Evolutionary conservation across 164 flowering plant species (phyloP).

Genomic region (Kalanchoe fedtschenkoi): DNA sequence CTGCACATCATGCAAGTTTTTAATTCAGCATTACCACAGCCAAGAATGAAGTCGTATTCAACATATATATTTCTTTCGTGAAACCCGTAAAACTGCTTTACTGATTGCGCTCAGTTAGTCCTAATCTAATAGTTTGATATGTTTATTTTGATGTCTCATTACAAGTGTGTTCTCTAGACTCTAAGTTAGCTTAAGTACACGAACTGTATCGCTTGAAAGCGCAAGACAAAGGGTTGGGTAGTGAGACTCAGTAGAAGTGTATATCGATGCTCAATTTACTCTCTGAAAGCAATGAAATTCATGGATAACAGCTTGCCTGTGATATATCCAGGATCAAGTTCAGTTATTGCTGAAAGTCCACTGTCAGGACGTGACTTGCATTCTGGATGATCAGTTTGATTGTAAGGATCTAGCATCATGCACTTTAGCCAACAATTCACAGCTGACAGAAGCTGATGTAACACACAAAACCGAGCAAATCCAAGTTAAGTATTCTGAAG

Average conservation of each 20-base stretch:
- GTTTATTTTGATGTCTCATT: neutral
- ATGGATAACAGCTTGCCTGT: conserved; percentile 39
- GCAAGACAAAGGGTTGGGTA: neutral
- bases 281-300: neutral
- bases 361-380: conserved; percentile 96
- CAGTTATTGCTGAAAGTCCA: conserved; percentile 97
- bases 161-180: neutral
- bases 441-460: conserved; percentile 79
- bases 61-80: neutral
- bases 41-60: neutral
- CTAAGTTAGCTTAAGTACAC: neutral
- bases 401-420: conserved; percentile 87
- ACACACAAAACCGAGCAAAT: conserved; percentile 6
- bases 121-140: neutral
- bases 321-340: conserved; percentile 95
- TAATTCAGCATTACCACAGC: neutral
- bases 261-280: neutral
- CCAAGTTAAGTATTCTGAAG: conserved; percentile 1
- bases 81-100: neutral
- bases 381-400: conserved; percentile 93
- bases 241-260: neutral
- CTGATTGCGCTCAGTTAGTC: neutral
- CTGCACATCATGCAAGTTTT: conserved; percentile 22
- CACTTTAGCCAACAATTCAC: conserved; percentile 99
- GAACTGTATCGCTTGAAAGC: neutral